Base-by-base conservation (phyloP, 257 asterid genomes). In the Perilla frutescens region DNA sequence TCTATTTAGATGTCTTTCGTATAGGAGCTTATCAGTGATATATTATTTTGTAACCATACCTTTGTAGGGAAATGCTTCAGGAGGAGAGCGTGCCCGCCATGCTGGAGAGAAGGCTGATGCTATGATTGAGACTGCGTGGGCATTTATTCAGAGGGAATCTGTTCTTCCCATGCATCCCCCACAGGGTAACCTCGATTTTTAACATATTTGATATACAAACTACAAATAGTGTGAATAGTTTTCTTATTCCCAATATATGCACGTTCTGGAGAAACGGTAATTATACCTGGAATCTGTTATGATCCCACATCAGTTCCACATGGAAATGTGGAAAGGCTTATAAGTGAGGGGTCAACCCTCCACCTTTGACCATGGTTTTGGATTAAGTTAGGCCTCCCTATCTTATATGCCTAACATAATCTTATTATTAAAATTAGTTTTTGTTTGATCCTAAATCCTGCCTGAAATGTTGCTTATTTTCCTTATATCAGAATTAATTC, bases 1-100 rank as follows among this genome's bases (percentile, higher is more conserved):
- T 69, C 26, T 15, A 13, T 47, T 53, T 66, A 14, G 20, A 64
- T 49, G 8, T 11, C 6, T 51, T 64, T 37, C 10, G 13, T 45
- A 11, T 49, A 11, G 29, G 66, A 43, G 11, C 71, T 31, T 44
- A 51, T 51, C 48, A 50, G 40, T 51, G 9, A 61, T 11, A 29
- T 37, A 48, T 61, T 61, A 7, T 15, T 50, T 45, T 68, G 13
- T 58, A 40, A 79, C 64, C 70, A 54, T 75, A n/a, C 67, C 72
- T 43, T 70, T 77, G 55, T 66, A 94, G 99, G 99, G 99, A 73
- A 94, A 88, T 85, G 98, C 99, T 70, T 88, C 97, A 2, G 99
- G 98, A 63, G 99, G 99, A 61, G 96, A 90, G 62, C 92, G 97
- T 74, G 99, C 99, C 37, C 86, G 91, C 61, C 47, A 63, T 76